Evolutionary conservation across 2,329 filamentous ascomycete genomes (phyloP).

Genomic region (Scytalidium sp.): DNA sequence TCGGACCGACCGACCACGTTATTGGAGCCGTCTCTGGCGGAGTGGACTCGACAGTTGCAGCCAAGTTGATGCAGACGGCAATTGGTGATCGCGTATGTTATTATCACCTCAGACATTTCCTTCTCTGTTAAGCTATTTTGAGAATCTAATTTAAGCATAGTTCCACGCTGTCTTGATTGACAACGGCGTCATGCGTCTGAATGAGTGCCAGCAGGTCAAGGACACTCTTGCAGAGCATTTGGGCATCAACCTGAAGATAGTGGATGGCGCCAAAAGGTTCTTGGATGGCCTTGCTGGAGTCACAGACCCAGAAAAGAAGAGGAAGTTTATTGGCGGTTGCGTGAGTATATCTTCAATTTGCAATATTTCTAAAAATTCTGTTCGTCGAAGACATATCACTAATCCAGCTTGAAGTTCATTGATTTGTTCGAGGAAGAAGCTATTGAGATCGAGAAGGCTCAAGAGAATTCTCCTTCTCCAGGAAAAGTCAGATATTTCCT

Average conservation of each 20-base stretch:
- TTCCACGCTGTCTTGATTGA: constrained; percentile 82
- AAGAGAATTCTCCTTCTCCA: constrained; percentile 62
- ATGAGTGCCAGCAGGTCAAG: constrained; percentile 82
- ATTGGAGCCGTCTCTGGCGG: constrained; percentile 77
- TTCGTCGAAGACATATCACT: no score
- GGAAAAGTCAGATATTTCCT: constrained; percentile 83
- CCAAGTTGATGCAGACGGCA: constrained; percentile 79
- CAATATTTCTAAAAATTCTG: no score
- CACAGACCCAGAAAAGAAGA: constrained; percentile 78
- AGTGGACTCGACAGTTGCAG: constrained; percentile 86
- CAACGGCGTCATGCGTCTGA: constrained; percentile 79
- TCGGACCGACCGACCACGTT: constrained; percentile 80
- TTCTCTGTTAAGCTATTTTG: no score
- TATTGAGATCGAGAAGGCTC: constrained; percentile 67
- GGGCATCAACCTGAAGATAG: constrained; percentile 85
- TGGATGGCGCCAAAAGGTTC: constrained; percentile 77
- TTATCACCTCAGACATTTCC: no score
- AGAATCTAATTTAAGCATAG: no score
- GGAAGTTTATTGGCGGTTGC: constrained; percentile 77
- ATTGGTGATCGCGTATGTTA: constrained; percentile 80
- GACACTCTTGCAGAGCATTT: constrained; percentile 74
- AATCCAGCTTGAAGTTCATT: no score
- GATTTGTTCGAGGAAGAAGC: constrained; percentile 82
- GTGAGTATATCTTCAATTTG: no score
- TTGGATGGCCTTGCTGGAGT: constrained; percentile 74